A percentile compares a stretch with the other conserved stretches of the same genome.
These are phyloP conservation scores for Przewalskia tangutica DNA, from an alignment of 257 asterid genomes.

Conservation along the genomic window DNA sequence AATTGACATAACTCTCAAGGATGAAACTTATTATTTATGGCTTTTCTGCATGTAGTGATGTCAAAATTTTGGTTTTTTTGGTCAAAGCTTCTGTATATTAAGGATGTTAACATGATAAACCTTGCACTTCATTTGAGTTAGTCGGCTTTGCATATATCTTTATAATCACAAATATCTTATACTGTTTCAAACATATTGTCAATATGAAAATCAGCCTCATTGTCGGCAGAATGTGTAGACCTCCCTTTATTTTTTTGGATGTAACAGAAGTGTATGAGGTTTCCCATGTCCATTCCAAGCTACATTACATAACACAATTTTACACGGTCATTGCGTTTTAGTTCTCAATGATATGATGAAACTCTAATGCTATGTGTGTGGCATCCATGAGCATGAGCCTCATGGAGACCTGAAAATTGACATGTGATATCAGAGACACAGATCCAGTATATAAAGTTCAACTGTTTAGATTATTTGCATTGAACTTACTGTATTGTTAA, in stretches of 20 bases:
- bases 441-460: too few species aligned
- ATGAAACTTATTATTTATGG: neutral
- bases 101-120: too few species aligned
- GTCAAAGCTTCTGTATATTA: neutral
- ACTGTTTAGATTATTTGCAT: too few species aligned
- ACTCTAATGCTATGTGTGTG: neutral
- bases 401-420: neutral
- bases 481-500: too few species aligned
- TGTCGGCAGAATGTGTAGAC: neutral
- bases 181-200: neutral
- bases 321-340: too few species aligned
- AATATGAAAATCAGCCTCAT: neutral
- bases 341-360: neutral
- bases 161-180: too few species aligned
- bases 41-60: too few species aligned
- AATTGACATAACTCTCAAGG: neutral
- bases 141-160: neutral
- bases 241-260: too few species aligned
- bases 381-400: neutral
- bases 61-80: neutral
- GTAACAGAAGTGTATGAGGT: too few species aligned
- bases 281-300: too few species aligned
- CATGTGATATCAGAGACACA: neutral
- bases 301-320: neutral
- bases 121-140: neutral